Conservation (phyloP, 495 filamentous ascomycete species). For the Hyaloscypha bicolor region DNA sequence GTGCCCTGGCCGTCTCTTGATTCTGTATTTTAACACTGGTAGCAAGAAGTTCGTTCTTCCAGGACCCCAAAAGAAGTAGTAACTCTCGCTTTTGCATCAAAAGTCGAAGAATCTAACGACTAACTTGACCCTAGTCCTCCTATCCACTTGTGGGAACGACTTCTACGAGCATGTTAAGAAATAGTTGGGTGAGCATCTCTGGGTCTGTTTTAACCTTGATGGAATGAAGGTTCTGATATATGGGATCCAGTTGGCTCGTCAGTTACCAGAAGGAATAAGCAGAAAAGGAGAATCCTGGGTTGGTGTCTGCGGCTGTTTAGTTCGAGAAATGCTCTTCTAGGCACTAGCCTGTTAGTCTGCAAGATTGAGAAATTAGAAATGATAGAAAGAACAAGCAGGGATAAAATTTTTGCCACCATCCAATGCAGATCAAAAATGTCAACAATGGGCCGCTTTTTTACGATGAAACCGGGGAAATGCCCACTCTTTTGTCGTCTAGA, state of each 20-base stretch:
- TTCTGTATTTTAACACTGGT: slow-evolving; percentile 61
- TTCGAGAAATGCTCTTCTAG: neutral
- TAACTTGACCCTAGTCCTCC: neutral
- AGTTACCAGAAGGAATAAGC: neutral
- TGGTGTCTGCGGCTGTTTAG: neutral
- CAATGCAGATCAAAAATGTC: too few relatives aligned
- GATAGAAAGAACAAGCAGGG: too few relatives aligned
- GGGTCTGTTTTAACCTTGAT: neutral
- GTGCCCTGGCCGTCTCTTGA: slow-evolving; percentile 55
- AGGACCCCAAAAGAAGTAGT: slow-evolving; percentile 55
- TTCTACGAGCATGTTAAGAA: neutral
- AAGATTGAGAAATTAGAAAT: too few relatives aligned
- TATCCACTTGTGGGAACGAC: neutral
- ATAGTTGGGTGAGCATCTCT: neutral
- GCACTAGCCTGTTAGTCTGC: too few relatives aligned
- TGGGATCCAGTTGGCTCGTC: neutral
- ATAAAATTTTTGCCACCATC: too few relatives aligned
- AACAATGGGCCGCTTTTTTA: too few relatives aligned
- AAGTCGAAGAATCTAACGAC: neutral
- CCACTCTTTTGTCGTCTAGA: too few relatives aligned
- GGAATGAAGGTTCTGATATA: neutral
- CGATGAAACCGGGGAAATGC: too few relatives aligned
- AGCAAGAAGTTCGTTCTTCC: slow-evolving; percentile 52
- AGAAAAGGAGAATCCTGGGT: neutral
- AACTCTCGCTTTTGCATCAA: neutral